Conservation (phyloP, 768 basidiomycete species). For the Hericium rajendrae region DNA sequence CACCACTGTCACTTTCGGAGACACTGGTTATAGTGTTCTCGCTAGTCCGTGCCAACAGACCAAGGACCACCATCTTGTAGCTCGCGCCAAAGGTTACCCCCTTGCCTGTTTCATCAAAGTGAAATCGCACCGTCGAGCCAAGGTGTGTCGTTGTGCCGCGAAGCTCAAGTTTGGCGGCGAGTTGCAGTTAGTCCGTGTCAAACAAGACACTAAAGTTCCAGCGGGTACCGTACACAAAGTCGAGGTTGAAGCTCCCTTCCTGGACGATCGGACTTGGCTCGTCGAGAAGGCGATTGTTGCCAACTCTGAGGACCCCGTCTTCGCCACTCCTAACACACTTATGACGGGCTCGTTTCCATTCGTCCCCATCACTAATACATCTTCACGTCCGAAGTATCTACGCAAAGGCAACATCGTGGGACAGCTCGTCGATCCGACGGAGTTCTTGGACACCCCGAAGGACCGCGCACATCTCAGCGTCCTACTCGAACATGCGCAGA, state of each 20-base stretch:
- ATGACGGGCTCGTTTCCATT: too few species aligned
- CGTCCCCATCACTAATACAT: too few species aligned
- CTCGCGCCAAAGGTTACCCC: constrained; percentile 1
- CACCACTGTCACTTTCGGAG: too few species aligned
- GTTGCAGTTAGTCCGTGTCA: not conserved
- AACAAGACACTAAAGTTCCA: not conserved
- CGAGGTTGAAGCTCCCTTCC: not conserved
- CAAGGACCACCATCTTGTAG: constrained; percentile 6
- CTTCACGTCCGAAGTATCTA: too few species aligned
- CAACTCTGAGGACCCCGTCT: too few species aligned
- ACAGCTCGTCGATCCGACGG: not conserved
- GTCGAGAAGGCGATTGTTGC: too few species aligned
- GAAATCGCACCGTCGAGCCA: not conserved
- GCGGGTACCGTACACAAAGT: not conserved
- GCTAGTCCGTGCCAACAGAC: not conserved
- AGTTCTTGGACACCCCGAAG: not conserved
- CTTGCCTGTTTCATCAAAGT: not conserved
- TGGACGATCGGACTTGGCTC: too few species aligned
- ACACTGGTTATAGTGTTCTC: too few species aligned
- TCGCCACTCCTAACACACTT: too few species aligned
- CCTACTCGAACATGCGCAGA: too few species aligned
- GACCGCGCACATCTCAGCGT: too few species aligned
- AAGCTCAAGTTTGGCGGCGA: not conserved
- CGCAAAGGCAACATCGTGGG: too few species aligned
- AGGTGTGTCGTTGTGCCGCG: not conserved